phyloP scores from a whole-genome alignment of 306 rosid species.

The Albizia julibrissin region DNA sequence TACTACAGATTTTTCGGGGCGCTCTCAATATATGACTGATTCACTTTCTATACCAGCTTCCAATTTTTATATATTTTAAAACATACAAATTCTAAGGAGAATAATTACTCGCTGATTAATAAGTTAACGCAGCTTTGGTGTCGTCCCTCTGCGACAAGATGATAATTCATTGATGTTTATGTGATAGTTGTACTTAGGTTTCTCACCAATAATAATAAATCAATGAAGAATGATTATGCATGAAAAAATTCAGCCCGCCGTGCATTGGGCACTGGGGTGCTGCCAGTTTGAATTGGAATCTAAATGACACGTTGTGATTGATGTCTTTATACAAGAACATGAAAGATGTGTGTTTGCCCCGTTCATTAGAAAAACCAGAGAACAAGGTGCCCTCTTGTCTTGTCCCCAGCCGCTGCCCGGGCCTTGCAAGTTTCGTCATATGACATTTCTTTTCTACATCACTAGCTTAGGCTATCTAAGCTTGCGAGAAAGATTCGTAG shows the following conservation, averaged over 20 bases:
- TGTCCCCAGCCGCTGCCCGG: not conserved
- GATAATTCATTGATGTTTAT: not conserved
- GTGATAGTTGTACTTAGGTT: not conserved
- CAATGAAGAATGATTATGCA: not conserved
- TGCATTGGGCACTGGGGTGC: not conserved
- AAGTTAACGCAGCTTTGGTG: too few species aligned
- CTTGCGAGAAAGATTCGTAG: not conserved
- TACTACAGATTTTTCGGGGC: too few species aligned
- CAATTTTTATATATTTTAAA: too few species aligned
- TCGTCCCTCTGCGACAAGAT: not conserved
- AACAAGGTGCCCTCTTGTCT: not conserved
- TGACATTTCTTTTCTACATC: not conserved
- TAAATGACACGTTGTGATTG: not conserved
- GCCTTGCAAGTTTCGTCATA: not conserved
- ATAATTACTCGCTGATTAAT: too few species aligned
- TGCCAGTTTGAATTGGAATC: not conserved
- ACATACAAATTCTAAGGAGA: too few species aligned
- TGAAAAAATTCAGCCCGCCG: not conserved
- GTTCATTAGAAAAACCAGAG: conserved; percentile 23
- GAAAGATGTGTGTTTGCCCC: not conserved
- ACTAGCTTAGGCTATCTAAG: not conserved
- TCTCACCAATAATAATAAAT: not conserved
- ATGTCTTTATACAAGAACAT: conserved; percentile 14
- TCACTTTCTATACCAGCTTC: too few species aligned
- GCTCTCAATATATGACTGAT: too few species aligned